phyloP scores from a whole-genome alignment of 306 rosid genomes.

The Lathyrus tuberosus region DNA sequence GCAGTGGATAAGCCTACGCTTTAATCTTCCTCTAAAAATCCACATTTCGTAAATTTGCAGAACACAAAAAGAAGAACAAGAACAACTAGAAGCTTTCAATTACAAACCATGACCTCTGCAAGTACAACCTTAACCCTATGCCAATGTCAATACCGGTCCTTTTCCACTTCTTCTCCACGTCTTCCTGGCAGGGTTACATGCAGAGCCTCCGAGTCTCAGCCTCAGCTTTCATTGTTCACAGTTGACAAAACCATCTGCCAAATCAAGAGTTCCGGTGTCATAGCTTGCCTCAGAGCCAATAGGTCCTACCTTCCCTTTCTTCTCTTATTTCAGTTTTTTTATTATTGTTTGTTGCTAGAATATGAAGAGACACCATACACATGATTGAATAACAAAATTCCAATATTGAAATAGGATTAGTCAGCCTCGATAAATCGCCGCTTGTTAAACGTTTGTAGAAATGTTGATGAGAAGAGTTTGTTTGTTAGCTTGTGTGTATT shows the following conservation, averaged over 20 bases:
- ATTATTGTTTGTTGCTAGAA: not conserved
- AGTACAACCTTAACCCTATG: conserved; percentile 17
- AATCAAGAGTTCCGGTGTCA: conserved; percentile 68
- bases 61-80: not conserved
- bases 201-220: conserved; percentile 34
- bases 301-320: conserved; percentile 47
- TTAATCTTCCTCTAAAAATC: conserved; percentile 10
- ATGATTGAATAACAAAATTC: conserved; percentile 3
- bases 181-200: conserved; percentile 42
- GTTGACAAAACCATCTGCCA: conserved; percentile 53
- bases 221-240: conserved; percentile 48
- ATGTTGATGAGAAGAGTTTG: not conserved
- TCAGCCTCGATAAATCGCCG: not conserved
- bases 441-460: not conserved
- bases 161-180: conserved; percentile 25
- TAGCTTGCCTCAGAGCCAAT: conserved; percentile 91
- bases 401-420: not conserved
- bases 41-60: no score
- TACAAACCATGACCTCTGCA: conserved; percentile 35
- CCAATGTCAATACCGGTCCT: conserved; percentile 35
- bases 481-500: no score
- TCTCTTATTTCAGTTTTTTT: not conserved
- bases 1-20: conserved; percentile 26
- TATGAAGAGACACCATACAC: not conserved
- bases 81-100: not conserved